A percentile compares a stretch with the other conserved stretches of the same genome.
Conservation (phyloP, 78 protist species). For the Anaeramoeba flamelloides region DNA sequence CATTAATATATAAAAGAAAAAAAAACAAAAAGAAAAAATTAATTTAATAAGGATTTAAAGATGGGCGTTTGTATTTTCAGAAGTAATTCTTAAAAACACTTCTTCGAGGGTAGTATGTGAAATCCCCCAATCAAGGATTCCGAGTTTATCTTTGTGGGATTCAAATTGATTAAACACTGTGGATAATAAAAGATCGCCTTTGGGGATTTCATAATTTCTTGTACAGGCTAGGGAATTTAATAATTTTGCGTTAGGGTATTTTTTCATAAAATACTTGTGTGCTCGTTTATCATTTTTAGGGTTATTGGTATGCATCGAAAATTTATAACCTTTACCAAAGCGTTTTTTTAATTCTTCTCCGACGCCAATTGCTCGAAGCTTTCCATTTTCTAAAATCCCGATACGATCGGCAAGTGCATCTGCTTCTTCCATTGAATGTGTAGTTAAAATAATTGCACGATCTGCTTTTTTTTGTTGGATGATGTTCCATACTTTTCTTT, state of each 20-base stretch:
- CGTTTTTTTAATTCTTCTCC: slow-evolving; percentile 10
- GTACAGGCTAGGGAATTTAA: too few relatives aligned
- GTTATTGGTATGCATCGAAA: too few relatives aligned
- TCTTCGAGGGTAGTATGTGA: slow-evolving; percentile 36
- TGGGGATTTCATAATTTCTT: too few relatives aligned
- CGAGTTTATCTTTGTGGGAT: not conserved
- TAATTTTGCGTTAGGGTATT: too few relatives aligned
- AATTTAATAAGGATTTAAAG: too few relatives aligned
- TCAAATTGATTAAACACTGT: slow-evolving; percentile 9
- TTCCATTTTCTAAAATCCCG: slow-evolving; percentile 53
- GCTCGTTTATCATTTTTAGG: too few relatives aligned
- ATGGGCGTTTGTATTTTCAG: too few relatives aligned
- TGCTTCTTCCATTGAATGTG: slow-evolving; percentile 46
- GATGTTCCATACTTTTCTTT: slow-evolving; percentile 25
- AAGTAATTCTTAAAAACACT: slow-evolving; percentile 17
- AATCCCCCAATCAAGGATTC: slow-evolving; percentile 7
- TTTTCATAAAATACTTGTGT: too few relatives aligned
- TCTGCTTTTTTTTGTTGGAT: slow-evolving; percentile 4
- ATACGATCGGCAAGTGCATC: slow-evolving; percentile 30
- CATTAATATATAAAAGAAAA: too few relatives aligned
- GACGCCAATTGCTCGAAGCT: slow-evolving; percentile 15
- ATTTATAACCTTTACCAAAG: slow-evolving; percentile 20
- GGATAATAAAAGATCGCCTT: too few relatives aligned
- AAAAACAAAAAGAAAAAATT: too few relatives aligned
- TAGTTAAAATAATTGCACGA: slow-evolving; percentile 24